Evolutionary conservation across 192 early-diverging fungal genomes (phyloP).

Genomic region (Radiomyces spectabilis): DNA sequence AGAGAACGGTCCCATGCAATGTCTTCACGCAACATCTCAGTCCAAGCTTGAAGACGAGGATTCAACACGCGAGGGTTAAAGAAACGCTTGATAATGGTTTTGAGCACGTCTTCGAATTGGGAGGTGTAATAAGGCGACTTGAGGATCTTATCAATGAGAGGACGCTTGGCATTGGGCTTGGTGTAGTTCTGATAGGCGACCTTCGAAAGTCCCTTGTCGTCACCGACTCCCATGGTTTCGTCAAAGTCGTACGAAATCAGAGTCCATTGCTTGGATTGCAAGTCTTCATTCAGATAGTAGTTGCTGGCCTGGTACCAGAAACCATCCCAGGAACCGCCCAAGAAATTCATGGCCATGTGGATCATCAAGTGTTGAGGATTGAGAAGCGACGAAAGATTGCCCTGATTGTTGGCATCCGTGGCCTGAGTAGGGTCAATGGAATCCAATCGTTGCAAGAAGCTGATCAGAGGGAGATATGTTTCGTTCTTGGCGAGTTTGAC

Average conservation of each 20-base stretch:
- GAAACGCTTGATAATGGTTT: conserved; percentile 24
- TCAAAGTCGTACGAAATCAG: conserved; percentile 32
- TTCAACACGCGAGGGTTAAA: conserved; percentile 27
- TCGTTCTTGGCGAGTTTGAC: background rate
- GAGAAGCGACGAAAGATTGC: background rate
- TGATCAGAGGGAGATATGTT: conserved; percentile 2
- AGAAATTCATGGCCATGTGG: conserved; percentile 28
- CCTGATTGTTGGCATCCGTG: conserved; percentile 3
- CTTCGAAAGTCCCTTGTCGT: background rate
- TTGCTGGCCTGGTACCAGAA: conserved; percentile 30
- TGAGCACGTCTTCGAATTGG: conserved; percentile 29
- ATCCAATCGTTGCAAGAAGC: background rate
- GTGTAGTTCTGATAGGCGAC: conserved; percentile 25
- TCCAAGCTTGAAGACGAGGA: conserved; percentile 26
- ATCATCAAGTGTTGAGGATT: conserved; percentile 9
- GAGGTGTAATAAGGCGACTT: conserved; percentile 21
- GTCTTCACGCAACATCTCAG: conserved; percentile 26
- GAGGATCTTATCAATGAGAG: conserved; percentile 16
- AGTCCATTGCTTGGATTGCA: conserved; percentile 23
- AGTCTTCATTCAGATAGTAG: conserved; percentile 30
- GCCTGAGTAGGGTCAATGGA: conserved; percentile 1
- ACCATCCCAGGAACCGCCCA: conserved; percentile 25
- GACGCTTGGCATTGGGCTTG: conserved; percentile 9
- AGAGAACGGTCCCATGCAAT: conserved; percentile 27
- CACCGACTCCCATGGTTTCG: conserved; percentile 27